phyloP scores from a whole-genome alignment of 306 rosid species.

The Ammopiptanthus mongolicus region DNA sequence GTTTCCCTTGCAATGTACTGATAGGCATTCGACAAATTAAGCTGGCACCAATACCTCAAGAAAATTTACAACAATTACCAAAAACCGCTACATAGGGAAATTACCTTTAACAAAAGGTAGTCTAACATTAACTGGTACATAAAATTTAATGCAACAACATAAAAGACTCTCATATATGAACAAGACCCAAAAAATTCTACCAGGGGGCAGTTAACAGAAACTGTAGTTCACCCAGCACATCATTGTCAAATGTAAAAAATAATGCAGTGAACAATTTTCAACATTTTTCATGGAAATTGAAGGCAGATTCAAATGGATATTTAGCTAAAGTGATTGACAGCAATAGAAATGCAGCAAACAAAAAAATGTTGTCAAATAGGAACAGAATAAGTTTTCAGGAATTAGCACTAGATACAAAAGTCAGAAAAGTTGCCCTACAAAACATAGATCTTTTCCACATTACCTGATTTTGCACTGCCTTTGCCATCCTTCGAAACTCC shows the following conservation, averaged over 20 bases:
- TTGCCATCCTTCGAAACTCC: conserved; percentile 78
- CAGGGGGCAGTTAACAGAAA: background rate
- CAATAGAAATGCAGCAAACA: background rate
- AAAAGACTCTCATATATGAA: background rate
- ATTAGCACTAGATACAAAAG: background rate
- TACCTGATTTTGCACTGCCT: conserved; percentile 80
- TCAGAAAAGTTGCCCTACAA: background rate
- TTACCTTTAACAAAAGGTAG: background rate
- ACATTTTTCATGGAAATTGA: background rate
- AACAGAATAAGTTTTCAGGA: background rate
- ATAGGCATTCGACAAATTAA: background rate
- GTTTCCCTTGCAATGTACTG: background rate
- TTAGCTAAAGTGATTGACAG: too few relatives aligned
- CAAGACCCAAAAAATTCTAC: background rate
- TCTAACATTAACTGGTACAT: background rate
- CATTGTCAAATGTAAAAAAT: background rate
- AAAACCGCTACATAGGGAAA: background rate
- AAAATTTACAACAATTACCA: background rate
- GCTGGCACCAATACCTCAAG: background rate
- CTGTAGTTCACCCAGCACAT: background rate
- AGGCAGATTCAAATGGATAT: background rate
- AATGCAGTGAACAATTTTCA: background rate
- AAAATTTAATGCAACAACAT: background rate
- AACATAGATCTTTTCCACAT: background rate
- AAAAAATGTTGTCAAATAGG: background rate